These are phyloP conservation scores for Sclerotinia glacialis DNA, from an alignment of 2,329 filamentous ascomycete species.

Conservation along the genomic window DNA sequence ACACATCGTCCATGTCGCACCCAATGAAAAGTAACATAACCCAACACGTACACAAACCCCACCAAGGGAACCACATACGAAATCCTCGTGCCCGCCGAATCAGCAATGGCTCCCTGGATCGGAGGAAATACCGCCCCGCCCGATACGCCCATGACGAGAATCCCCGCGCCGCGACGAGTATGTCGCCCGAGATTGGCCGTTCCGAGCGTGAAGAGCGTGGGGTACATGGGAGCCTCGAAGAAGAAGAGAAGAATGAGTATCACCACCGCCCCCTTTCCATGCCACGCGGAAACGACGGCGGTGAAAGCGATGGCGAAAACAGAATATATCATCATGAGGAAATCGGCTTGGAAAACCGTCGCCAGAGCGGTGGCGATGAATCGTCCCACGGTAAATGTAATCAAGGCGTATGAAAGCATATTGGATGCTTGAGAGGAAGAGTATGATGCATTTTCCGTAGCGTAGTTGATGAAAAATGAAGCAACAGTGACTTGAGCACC, in stretches of 20 bases:
- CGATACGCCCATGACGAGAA: constrained; percentile 66
- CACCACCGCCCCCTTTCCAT: constrained; percentile 49
- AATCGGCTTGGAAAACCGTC: constrained; percentile 45
- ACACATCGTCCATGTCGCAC: constrained; percentile 38
- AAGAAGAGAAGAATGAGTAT: constrained; percentile 71
- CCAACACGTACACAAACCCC: constrained; percentile 44
- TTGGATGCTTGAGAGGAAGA: constrained; percentile 55
- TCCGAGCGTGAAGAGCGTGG: constrained; percentile 74
- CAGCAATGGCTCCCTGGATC: constrained; percentile 64
- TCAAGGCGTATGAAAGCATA: constrained; percentile 72
- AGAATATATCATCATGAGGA: constrained; percentile 64
- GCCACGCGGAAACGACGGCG: constrained; percentile 26
- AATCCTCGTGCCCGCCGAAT: constrained; percentile 46
- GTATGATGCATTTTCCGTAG: constrained; percentile 56
- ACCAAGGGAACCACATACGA: constrained; percentile 46
- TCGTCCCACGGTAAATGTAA: constrained; percentile 67
- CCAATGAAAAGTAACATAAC: constrained; percentile 40
- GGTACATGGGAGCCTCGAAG: constrained; percentile 79
- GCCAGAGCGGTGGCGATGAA: constrained; percentile 58
- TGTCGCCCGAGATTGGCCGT: constrained; percentile 74
- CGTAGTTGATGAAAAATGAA: constrained; percentile 71
- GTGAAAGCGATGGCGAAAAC: constrained; percentile 48
- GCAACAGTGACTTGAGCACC: constrained; percentile 69
- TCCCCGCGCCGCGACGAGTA: constrained; percentile 73
- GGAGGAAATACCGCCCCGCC: constrained; percentile 74